Evolutionary conservation across 371 early-diverging fungal genomes (phyloP).

Genomic region (Fennellomyces sp.): DNA sequence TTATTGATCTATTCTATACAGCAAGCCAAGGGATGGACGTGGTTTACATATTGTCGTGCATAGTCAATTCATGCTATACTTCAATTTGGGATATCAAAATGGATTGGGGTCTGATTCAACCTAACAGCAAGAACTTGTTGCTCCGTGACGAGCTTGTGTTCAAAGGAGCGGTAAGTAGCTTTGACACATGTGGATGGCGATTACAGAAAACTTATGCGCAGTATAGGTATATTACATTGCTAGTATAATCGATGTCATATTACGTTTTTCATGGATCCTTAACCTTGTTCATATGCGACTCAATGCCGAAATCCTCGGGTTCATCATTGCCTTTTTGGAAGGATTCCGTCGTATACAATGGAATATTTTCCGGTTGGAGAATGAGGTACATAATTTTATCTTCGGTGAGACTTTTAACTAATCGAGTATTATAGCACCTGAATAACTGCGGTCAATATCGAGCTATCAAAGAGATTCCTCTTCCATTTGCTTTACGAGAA

Average conservation of each 20-base stretch:
- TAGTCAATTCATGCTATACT: slow-evolving; percentile 65
- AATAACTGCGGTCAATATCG: slow-evolving; percentile 88
- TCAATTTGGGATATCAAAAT: slow-evolving; percentile 84
- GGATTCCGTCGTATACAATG: slow-evolving; percentile 81
- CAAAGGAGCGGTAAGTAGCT: slow-evolving; percentile 36
- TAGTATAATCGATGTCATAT: slow-evolving; percentile 65
- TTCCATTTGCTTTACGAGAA: slow-evolving; percentile 60
- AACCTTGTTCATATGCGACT: slow-evolving; percentile 25
- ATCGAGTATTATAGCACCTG: slow-evolving; percentile 67
- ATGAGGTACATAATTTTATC: slow-evolving; percentile 58
- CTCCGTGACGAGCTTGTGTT: slow-evolving; percentile 73
- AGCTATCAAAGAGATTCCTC: slow-evolving; percentile 86
- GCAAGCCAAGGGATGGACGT: slow-evolving; percentile 27
- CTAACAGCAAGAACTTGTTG: slow-evolving; percentile 55
- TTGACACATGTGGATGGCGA: background rate
- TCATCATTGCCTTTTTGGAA: slow-evolving; percentile 53
- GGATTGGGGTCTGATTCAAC: slow-evolving; percentile 87
- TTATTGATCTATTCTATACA: slow-evolving; percentile 17
- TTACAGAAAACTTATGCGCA: background rate
- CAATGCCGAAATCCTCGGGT: slow-evolving; percentile 22
- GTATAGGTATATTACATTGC: slow-evolving; percentile 74
- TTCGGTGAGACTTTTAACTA: background rate
- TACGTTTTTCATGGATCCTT: slow-evolving; percentile 79
- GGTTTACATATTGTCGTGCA: slow-evolving; percentile 58
- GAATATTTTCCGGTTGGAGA: slow-evolving; percentile 90